Conservation (phyloP, 805 yeast genomes). For the Schizosaccharomyces japonicus region DNA sequence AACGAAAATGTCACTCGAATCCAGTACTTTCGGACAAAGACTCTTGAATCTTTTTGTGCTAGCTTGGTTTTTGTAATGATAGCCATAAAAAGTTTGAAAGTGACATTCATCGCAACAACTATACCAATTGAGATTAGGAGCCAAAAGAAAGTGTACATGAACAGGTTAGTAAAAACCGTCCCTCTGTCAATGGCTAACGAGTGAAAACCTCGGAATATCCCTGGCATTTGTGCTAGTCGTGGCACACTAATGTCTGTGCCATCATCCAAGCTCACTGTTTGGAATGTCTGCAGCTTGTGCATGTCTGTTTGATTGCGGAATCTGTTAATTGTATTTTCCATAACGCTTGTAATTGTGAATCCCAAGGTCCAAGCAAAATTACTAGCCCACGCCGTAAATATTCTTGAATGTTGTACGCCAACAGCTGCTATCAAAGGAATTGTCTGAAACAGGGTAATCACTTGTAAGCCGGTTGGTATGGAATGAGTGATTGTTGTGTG, state of each 20-base stretch:
- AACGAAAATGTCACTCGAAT: conserved; percentile 11
- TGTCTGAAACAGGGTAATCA: conserved; percentile 14
- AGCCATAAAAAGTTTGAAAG: conserved; percentile 13
- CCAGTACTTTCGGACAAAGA: conserved; percentile 7
- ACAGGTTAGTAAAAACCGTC: conserved; percentile 3
- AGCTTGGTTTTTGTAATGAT: conserved; percentile 5
- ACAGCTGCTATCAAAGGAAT: conserved; percentile 17
- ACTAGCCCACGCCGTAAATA: conserved; percentile 14
- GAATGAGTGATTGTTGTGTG: conserved; percentile 6
- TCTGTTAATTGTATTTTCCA: conserved; percentile 15
- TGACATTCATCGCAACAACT: conserved; percentile 11
- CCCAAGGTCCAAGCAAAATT: conserved; percentile 17
- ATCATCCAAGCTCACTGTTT: too few species aligned
- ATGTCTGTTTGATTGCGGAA: conserved; percentile 15
- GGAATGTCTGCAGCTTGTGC: too few species aligned
- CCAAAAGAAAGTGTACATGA: conserved; percentile 16
- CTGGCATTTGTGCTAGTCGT: not conserved
- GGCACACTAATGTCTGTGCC: not conserved
- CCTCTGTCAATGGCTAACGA: not conserved
- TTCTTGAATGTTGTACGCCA: conserved; percentile 15
- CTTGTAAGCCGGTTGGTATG: conserved; percentile 9
- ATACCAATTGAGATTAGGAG: conserved; percentile 14
- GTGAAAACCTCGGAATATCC: not conserved
- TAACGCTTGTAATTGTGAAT: conserved; percentile 14
- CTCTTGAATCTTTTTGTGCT: not conserved